Evolutionary conservation across 2,329 filamentous ascomycete species (phyloP), one percentile per base, ranked within the genome.

Genomic region (Sporothrix dimorphospora): DNA sequence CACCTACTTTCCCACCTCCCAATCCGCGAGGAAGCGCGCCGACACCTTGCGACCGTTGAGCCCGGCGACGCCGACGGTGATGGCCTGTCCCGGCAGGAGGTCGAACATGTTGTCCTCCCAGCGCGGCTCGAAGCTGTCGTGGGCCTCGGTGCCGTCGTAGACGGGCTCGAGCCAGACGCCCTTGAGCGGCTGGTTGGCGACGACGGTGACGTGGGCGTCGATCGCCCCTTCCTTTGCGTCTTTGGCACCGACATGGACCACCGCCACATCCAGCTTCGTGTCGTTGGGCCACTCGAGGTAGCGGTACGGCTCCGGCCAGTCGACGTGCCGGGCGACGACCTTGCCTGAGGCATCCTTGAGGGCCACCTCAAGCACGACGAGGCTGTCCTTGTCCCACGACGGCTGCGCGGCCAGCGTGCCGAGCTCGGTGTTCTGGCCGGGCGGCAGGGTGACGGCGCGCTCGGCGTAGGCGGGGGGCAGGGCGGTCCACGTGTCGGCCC

Each of bases 241-340:
- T 4, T 47, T n/a, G n/a, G n/a, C n/a, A n/a, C n/a, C n/a, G n/a
- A n/a, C n/a, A n/a, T n/a, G n/a, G n/a, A n/a, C n/a, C n/a, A n/a
- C n/a, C n/a, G n/a, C n/a, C n/a, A n/a, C n/a, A n/a, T n/a, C 77
- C n/a, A 45, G 24, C 27, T 4, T 51, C 11, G 45, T 65, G n/a
- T 78, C 81, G 1, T 78, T 78, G 71, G 84, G 77, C 11, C 92
- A 79, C 77, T 90, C 88, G 24, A 90, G 78, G 73, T 92, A 90
- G 82, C 92, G 92, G 75, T 92, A 81, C 38, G 91, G 91, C 78
- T 92, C 90, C 0, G 90, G 90, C 90, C 91, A 92, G 80, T 91
- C 91, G 79, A 92, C 86, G 72, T 88, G 88, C 51, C 90, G 83
- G 1, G 86, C 85, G 0, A 86, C 89, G 3, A 91, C 86, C 5